Conservation (phyloP, 805 yeast genomes). For the Starmerella bacillaris region DNA sequence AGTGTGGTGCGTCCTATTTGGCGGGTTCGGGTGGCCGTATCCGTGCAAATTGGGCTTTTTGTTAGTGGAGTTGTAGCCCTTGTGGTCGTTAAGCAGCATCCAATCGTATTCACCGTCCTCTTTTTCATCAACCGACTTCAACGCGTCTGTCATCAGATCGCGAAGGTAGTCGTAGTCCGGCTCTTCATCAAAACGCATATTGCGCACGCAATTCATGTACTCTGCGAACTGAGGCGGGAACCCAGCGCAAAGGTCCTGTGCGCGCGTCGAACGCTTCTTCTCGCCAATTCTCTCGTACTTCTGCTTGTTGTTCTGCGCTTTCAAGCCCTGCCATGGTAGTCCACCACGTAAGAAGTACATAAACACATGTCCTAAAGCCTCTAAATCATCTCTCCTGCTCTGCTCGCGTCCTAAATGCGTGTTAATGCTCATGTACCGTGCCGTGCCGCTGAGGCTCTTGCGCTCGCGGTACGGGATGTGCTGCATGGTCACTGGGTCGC, state of each 20-base stretch:
- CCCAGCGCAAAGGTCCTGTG: constrained; percentile 71
- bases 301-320: constrained; percentile 92
- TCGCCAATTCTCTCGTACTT: constrained; percentile 93
- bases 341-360: constrained; percentile 91
- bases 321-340: constrained; percentile 96
- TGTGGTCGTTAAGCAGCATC: constrained; percentile 90
- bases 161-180: constrained; percentile 87
- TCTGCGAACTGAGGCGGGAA: constrained; percentile 86
- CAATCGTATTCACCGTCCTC: constrained; percentile 92
- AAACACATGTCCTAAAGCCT: constrained; percentile 82
- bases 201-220: constrained; percentile 75
- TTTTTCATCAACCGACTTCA: constrained; percentile 48
- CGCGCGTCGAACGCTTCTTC: constrained; percentile 74
- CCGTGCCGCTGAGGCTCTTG: constrained; percentile 92
- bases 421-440: constrained; percentile 86
- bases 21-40: constrained; percentile 69
- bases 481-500: constrained; percentile 84
- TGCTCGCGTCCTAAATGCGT: constrained; percentile 96
- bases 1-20: constrained; percentile 12
- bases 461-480: constrained; percentile 95
- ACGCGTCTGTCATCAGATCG: constrained; percentile 55
- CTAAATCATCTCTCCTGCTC: constrained; percentile 89
- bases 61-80: constrained; percentile 88
- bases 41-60: constrained; percentile 91
- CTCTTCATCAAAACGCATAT: constrained; percentile 75